Evolutionary conservation across 345 rosid genomes (phyloP).

Genomic region (Lagerstroemia speciosa): DNA sequence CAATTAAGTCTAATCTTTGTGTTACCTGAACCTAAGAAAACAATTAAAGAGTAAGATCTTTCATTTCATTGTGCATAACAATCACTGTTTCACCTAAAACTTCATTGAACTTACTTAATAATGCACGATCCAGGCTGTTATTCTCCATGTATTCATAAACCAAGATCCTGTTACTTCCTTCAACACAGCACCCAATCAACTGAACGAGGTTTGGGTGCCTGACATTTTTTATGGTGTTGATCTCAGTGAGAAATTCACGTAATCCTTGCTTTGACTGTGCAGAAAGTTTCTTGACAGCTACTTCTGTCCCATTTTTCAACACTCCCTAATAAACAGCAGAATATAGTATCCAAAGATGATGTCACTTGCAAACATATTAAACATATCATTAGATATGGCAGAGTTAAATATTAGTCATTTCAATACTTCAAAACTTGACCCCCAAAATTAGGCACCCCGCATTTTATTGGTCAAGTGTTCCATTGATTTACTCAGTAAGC

Average conservation of each 20-base stretch:
- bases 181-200: slow-evolving; percentile 72
- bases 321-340: slow-evolving; percentile 37
- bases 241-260: slow-evolving; percentile 72
- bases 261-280: slow-evolving; percentile 70
- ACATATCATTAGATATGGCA: background rate
- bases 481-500: background rate
- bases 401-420: background rate
- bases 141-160: slow-evolving; percentile 86
- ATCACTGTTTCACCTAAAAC: slow-evolving; percentile 1
- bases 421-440: background rate
- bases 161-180: slow-evolving; percentile 53
- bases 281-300: slow-evolving; percentile 72
- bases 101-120: slow-evolving; percentile 35
- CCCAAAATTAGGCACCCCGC: background rate
- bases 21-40: slow-evolving; percentile 35
- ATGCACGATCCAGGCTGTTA: slow-evolving; percentile 62
- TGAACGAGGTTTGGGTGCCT: slow-evolving; percentile 86
- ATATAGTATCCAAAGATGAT: slow-evolving; percentile 2
- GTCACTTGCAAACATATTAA: background rate
- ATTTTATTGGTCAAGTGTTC: background rate
- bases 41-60: background rate
- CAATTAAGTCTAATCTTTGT: slow-evolving; percentile 47
- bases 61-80: background rate
- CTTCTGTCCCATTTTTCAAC: slow-evolving; percentile 45
- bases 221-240: slow-evolving; percentile 53